A percentile compares a stretch with the other conserved stretches of the same genome.
phyloP scores from a whole-genome alignment of 2,329 filamentous ascomycete species.

The Trichoderma breve region DNA sequence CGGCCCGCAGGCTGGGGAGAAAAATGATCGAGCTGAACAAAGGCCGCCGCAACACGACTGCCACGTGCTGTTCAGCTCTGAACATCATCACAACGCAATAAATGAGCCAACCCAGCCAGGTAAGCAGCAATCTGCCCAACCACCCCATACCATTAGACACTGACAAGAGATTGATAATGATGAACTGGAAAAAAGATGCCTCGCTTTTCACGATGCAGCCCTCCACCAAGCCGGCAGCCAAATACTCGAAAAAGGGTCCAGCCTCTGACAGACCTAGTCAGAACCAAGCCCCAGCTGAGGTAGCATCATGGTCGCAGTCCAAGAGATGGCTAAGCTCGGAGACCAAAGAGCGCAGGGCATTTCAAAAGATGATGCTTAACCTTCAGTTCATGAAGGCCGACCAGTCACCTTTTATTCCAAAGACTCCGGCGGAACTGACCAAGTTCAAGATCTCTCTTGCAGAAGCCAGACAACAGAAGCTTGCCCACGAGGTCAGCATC shows the following conservation, averaged over 20 bases:
- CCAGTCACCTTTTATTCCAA: constrained; percentile 39
- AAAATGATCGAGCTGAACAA: neutral
- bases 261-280: neutral
- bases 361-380: constrained; percentile 37
- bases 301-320: constrained; percentile 39
- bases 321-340: constrained; percentile 40
- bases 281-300: constrained; percentile 17
- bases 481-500: constrained; percentile 28
- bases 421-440: constrained; percentile 35
- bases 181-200: neutral
- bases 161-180: neutral
- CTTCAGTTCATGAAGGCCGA: constrained; percentile 37
- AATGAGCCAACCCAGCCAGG: neutral
- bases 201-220: constrained; percentile 1
- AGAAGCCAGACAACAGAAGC: constrained; percentile 28
- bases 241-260: neutral
- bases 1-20: neutral
- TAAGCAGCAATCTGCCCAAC: neutral
- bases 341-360: constrained; percentile 34
- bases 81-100: neutral
- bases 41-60: neutral
- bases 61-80: neutral
- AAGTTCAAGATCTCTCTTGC: constrained; percentile 33
- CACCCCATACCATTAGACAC: neutral
- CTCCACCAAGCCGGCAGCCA: neutral